These are phyloP conservation scores for Kwoniella mangroviensis DNA, from an alignment of 768 basidiomycete species.

Conservation along the genomic window DNA sequence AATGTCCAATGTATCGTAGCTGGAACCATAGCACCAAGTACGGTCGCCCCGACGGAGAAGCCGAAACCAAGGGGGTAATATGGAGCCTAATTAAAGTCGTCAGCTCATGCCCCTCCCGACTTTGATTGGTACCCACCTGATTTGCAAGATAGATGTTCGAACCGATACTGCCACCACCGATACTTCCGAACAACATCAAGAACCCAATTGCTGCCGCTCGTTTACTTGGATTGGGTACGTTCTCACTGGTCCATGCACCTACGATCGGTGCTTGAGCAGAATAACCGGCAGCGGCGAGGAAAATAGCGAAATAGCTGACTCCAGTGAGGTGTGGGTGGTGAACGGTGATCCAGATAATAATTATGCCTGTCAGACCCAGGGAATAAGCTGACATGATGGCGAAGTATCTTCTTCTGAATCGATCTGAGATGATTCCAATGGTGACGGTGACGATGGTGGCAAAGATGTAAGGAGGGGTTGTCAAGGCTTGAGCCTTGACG, in stretches of 20 bases:
- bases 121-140: background rate
- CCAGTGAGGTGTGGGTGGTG: background rate
- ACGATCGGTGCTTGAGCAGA: background rate
- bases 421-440: background rate
- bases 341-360: background rate
- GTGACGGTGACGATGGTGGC: background rate
- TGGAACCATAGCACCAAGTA: background rate
- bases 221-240: background rate
- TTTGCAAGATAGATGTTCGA: background rate
- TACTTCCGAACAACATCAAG: background rate
- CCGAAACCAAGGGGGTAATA: background rate
- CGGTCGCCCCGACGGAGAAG: background rate
- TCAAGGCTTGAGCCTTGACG: background rate
- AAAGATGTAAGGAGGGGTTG: background rate
- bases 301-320: background rate
- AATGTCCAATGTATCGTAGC: background rate
- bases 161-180: background rate
- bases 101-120: background rate
- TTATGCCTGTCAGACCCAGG: background rate
- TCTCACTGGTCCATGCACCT: background rate
- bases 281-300: background rate
- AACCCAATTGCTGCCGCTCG: background rate
- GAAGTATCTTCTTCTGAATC: background rate
- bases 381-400: conserved; percentile 1
- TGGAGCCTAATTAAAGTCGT: background rate